Evolutionary conservation across 306 rosid genomes (phyloP).

Genomic region (Vicia faba): DNA sequence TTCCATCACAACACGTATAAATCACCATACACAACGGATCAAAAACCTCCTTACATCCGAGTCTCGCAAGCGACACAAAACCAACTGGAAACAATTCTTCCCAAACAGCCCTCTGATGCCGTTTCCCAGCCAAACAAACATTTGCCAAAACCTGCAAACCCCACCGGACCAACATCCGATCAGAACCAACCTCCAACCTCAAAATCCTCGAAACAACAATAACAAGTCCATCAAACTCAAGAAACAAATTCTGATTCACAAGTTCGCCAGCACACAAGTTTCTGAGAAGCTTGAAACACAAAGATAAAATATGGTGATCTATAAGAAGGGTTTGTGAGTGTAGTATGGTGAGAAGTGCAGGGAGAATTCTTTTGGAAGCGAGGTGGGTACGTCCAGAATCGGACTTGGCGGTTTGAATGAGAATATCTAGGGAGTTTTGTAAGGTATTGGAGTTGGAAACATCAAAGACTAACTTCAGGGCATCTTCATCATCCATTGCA

Average conservation of each 20-base stretch:
- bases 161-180: slow-evolving; percentile 47
- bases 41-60: slow-evolving; percentile 49
- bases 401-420: slow-evolving; percentile 52
- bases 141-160: slow-evolving; percentile 83
- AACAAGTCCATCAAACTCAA: slow-evolving; percentile 57
- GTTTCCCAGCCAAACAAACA: slow-evolving; percentile 71
- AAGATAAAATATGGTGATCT: slow-evolving; percentile 24
- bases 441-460: slow-evolving; percentile 50
- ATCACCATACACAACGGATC: slow-evolving; percentile 77
- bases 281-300: slow-evolving; percentile 60
- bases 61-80: slow-evolving; percentile 52
- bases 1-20: slow-evolving; percentile 58
- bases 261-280: slow-evolving; percentile 75
- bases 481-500: slow-evolving; percentile 41
- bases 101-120: slow-evolving; percentile 68
- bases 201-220: slow-evolving; percentile 47
- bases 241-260: slow-evolving; percentile 54
- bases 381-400: slow-evolving; percentile 51
- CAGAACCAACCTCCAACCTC: slow-evolving; percentile 38
- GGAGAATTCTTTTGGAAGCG: slow-evolving; percentile 49
- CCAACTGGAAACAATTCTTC: slow-evolving; percentile 44
- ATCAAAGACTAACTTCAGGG: slow-evolving; percentile 39
- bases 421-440: slow-evolving; percentile 47
- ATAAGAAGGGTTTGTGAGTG: not conserved
- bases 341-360: slow-evolving; percentile 44